phyloP scores from a whole-genome alignment of 257 asterid genomes.

The Osmanthus fragrans region DNA sequence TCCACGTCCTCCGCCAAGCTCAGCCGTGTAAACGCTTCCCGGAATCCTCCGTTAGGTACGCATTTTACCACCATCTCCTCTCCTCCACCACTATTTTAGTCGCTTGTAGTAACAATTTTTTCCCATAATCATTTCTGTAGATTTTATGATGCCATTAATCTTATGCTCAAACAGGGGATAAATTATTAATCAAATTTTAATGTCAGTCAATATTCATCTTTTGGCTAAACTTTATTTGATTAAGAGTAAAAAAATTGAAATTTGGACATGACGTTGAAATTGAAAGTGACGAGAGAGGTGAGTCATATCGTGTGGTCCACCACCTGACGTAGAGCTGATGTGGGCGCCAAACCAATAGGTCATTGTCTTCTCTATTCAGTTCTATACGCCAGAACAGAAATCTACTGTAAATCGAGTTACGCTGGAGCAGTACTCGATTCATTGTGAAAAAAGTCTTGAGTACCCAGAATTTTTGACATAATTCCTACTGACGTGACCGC shows the following conservation, averaged over 20 bases:
- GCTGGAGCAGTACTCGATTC: constrained; percentile 9
- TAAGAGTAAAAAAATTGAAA: neutral
- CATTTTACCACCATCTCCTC: neutral
- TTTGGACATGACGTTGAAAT: constrained; percentile 26
- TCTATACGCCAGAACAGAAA: constrained; percentile 14
- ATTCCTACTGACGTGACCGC: no score
- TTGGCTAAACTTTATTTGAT: no score
- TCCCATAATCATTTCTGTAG: neutral
- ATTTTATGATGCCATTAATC: no score
- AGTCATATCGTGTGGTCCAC: constrained; percentile 36
- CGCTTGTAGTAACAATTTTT: neutral
- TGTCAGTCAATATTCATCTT: no score
- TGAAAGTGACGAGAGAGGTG: constrained; percentile 38
- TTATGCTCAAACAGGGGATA: no score
- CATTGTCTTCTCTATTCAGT: constrained; percentile 26
- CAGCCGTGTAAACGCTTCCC: constrained; percentile 90
- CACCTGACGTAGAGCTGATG: constrained; percentile 38
- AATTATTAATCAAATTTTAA: neutral
- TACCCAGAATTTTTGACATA: no score
- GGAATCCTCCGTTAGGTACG: constrained; percentile 84
- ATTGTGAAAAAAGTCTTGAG: no score
- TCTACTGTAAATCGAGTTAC: constrained; percentile 29
- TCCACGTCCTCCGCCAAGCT: constrained; percentile 94
- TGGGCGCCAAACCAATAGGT: constrained; percentile 35
- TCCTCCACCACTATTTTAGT: no score